Evolutionary conservation across 2,329 filamentous ascomycete genomes (phyloP), one percentile per base, ranked within the genome.

Genomic region (Paramyrothecium sp.): DNA sequence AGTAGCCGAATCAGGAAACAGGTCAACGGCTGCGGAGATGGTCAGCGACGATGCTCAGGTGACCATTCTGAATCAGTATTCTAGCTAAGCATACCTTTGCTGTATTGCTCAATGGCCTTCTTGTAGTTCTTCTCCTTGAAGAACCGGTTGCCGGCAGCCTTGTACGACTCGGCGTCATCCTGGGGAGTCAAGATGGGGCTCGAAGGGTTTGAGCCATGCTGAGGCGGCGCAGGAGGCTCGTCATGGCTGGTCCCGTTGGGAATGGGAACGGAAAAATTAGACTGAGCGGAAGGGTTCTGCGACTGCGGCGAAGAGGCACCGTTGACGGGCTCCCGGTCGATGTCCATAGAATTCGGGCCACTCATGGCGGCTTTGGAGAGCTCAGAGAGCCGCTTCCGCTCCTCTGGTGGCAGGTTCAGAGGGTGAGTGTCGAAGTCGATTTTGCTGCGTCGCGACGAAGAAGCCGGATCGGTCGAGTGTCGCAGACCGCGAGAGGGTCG

Each of bases 81-180:
- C 38, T 44, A 19, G 5, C 13, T 19, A 44, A 44, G 59, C 72
- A 71, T 81, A 97, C 94, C 94, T 85, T 96, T 97, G 65, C 90
- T 91, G 74, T 98, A 99, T 74, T 97, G 92, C 65, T 90, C 85
- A 71, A 98, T 93, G 22, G 95, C 94, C 70, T 90, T 89, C 59
- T 82, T 78, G 73, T 94, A 99, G 69, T 97, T 91, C 71, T 89
- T 91, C 62, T 93, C 91, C 80, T 97, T 98, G 84, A 97, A 99
- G 70, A 91, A 94, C 69, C 95, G 95, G 79, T 99, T 99, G 58
- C 95, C 95, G 2, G 91, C 86, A 66, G 90, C 86, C 81, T 99
- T 99, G 84, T 89, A 97, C 13, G 87, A 82, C 77, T 99, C 95
- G 23, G 94, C 92, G 70, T 97, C 91, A 55, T 94, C 90, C 47